Evolutionary conservation across 441 rosid genomes (phyloP).

Genomic region (Capsella rubella): DNA sequence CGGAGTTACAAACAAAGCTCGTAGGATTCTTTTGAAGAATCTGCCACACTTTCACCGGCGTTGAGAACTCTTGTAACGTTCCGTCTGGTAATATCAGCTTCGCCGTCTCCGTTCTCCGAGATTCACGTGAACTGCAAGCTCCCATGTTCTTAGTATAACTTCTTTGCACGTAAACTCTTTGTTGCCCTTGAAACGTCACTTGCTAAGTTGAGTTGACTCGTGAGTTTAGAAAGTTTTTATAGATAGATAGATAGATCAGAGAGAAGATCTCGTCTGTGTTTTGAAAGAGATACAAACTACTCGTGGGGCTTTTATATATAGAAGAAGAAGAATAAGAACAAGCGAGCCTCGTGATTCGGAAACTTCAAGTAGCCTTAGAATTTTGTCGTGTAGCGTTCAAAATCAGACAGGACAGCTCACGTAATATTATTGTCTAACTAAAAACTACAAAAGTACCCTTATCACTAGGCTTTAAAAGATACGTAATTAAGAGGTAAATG

Average conservation of each 20-base stretch:
- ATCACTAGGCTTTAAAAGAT: background rate
- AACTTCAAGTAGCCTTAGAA: slow-evolving; percentile 30
- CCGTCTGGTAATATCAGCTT: slow-evolving; percentile 81
- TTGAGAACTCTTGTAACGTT: slow-evolving; percentile 68
- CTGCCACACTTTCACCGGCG: slow-evolving; percentile 75
- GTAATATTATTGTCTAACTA: slow-evolving; percentile 21
- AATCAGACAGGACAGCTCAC: slow-evolving; percentile 39
- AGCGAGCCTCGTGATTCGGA: slow-evolving; percentile 41
- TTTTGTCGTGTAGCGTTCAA: slow-evolving; percentile 36
- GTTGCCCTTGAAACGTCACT: background rate
- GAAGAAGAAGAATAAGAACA: background rate
- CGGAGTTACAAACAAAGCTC: slow-evolving; percentile 82
- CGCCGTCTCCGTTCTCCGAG: slow-evolving; percentile 64
- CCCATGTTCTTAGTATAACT: slow-evolving; percentile 51
- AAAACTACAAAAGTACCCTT: background rate
- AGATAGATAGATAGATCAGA: slow-evolving; percentile 1
- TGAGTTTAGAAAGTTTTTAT: slow-evolving; percentile 15
- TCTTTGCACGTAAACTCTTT: background rate
- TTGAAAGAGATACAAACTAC: slow-evolving; percentile 20
- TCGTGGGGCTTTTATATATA: slow-evolving; percentile 23
- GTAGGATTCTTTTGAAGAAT: slow-evolving; percentile 67
- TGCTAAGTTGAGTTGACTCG: slow-evolving; percentile 7
- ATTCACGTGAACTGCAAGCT: slow-evolving; percentile 68
- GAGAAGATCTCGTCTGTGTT: slow-evolving; percentile 36
- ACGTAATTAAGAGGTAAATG: background rate